Conservation (phyloP, 176 grass and related monocot species). For the Bromus sterilis region DNA sequence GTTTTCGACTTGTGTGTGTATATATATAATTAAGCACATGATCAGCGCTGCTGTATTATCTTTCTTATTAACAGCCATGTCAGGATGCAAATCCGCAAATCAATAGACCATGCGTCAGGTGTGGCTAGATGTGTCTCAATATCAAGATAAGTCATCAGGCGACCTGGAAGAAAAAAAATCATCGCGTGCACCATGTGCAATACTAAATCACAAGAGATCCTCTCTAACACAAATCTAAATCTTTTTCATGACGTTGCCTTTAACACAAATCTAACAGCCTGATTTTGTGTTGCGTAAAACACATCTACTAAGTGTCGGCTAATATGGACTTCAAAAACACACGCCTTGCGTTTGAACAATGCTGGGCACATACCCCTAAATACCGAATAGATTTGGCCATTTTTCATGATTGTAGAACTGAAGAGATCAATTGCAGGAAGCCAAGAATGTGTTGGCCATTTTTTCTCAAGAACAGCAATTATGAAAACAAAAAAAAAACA, state of each 20-base stretch:
- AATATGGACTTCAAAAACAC: background rate
- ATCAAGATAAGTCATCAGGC: background rate
- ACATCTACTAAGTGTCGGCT: too few relatives aligned
- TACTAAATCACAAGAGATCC: background rate
- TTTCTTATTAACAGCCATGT: too few relatives aligned
- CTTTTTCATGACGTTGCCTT: too few relatives aligned
- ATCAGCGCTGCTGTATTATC: too few relatives aligned
- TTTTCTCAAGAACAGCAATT: background rate
- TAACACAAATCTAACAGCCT: too few relatives aligned
- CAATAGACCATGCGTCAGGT: background rate
- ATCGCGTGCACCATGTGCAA: background rate
- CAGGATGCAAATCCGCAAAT: too few relatives aligned
- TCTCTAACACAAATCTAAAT: background rate
- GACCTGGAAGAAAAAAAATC: too few relatives aligned
- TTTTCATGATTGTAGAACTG: constrained; percentile 3
- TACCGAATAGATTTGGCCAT: background rate
- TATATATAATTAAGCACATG: too few relatives aligned
- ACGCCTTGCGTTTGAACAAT: background rate
- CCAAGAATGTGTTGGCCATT: constrained; percentile 16
- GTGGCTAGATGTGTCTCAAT: background rate
- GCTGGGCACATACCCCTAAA: too few relatives aligned
- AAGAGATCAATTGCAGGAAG: constrained; percentile 23
- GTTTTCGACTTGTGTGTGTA: too few relatives aligned
- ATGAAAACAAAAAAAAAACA: constrained; percentile 6
- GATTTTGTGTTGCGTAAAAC: too few relatives aligned